Evolutionary conservation across 2,329 filamentous ascomycete species (phyloP), one percentile per base, ranked within the genome.

Genomic region (Lachnellula suecica): DNA sequence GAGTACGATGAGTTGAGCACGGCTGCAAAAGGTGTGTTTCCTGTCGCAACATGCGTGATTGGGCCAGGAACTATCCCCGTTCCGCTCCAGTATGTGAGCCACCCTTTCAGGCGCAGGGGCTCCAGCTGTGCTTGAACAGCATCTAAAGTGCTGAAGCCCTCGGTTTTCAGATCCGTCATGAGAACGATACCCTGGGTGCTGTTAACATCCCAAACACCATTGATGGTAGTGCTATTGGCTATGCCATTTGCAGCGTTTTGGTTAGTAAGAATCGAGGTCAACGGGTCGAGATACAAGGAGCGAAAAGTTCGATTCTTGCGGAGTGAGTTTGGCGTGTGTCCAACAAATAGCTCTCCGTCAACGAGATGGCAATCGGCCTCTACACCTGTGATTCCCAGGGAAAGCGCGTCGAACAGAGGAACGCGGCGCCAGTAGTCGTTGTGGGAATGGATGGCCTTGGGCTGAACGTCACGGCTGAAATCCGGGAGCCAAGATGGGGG

Each of bases 291-390:
- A 63, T 85, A 86, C 24, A 85, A 73, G 2, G 74, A 76, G 44
- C 77, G 69, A 4, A 86, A 72, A 1, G 82, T 85, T 24, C 80
- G 74, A 23, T 69, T 68, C 17, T 69, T 60, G 8, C 76, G 81
- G 11, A 85, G 68, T 15, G 81, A 77, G 5, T 70, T 72, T 45
- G 71, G 59, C 57, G 79, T 77, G 60, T 85, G 82, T 11, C 82
- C 82, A 46, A 81, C 77, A 66, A 79, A 76, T 15, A 85, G 71
- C 20, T 60, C 57, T 2, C 51, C 47, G 50, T 83, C 78, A 47
- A 77, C 74, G 34, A 84, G 67, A 78, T 80, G 84, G 23, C 84
- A 79, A 66, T 85, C 82, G 2, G 79, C 81, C 68, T 85, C 82
- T 2, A 79, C 77, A 3, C 75, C 77, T 4, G 79, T 73, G 38